Evolutionary conservation across 106 monocot genomes (phyloP).

Genomic region (Vanilla planifolia): DNA sequence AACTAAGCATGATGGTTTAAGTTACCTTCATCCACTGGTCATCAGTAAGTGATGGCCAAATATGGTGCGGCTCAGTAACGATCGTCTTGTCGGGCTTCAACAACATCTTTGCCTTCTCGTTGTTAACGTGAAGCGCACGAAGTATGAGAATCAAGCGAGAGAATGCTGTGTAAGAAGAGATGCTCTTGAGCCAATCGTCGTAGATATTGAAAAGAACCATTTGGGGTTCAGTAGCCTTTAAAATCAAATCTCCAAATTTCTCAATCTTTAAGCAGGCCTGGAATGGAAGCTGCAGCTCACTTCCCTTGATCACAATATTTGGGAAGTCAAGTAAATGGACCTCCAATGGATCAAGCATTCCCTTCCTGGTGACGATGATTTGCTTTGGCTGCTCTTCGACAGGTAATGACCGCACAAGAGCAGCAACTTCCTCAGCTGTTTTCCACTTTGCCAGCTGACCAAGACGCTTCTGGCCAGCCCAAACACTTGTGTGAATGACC

Average conservation of each 20-base stretch:
- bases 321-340: slow-evolving; percentile 99
- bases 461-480: slow-evolving; percentile 99
- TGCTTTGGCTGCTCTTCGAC: slow-evolving; percentile 99
- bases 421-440: slow-evolving; percentile 98
- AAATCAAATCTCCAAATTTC: slow-evolving; percentile 96
- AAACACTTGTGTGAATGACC: slow-evolving; percentile 99
- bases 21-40: slow-evolving; percentile 98
- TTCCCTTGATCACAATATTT: slow-evolving; percentile 98
- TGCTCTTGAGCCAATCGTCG: slow-evolving; percentile 99
- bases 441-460: slow-evolving; percentile 99
- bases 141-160: slow-evolving; percentile 94
- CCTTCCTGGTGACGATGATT: slow-evolving; percentile 97
- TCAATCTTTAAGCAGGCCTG: slow-evolving; percentile 99
- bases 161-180: slow-evolving; percentile 96
- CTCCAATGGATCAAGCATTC: slow-evolving; percentile 98
- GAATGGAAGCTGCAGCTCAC: slow-evolving; percentile 97
- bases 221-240: slow-evolving; percentile 98
- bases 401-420: slow-evolving; percentile 88
- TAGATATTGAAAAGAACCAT: slow-evolving; percentile 99
- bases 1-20: too few relatives aligned
- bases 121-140: slow-evolving; percentile 96
- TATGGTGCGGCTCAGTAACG: slow-evolving; percentile 92
- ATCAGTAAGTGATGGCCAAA: slow-evolving; percentile 92
- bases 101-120: slow-evolving; percentile 99
- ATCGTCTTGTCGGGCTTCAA: slow-evolving; percentile 95